phyloP scores from a whole-genome alignment of 768 basidiomycete species.

The Tulasnella sp. region DNA sequence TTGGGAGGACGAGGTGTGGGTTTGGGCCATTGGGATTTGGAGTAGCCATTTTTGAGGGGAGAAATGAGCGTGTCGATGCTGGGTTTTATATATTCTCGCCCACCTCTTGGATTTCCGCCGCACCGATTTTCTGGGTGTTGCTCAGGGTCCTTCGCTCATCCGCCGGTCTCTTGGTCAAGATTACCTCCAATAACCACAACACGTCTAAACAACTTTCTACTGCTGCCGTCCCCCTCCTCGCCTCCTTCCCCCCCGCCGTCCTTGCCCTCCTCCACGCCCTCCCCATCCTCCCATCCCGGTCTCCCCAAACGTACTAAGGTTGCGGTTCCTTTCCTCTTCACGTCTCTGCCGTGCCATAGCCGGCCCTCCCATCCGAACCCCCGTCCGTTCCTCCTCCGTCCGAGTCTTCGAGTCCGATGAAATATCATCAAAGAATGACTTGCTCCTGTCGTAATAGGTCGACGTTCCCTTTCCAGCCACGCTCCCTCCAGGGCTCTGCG shows the following conservation, averaged over 20 bases:
- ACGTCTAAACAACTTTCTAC: not conserved
- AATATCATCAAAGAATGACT: conserved; percentile 70
- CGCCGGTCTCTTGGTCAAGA: not conserved
- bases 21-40: not conserved
- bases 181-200: not conserved
- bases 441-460: conserved; percentile 29
- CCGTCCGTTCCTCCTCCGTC: conserved; percentile 11
- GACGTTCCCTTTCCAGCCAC: not conserved
- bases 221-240: not conserved
- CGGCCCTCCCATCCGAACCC: conserved; percentile 30
- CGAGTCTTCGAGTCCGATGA: conserved; percentile 30
- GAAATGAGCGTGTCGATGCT: not conserved
- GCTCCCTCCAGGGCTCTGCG: conserved; percentile 20
- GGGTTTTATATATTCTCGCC: not conserved
- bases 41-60: not conserved
- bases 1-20: not conserved
- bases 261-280: not conserved
- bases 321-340: conserved; percentile 74
- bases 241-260: not conserved
- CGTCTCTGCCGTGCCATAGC: conserved; percentile 49
- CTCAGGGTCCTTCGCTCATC: not conserved
- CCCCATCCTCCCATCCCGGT: conserved; percentile 53
- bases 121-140: not conserved
- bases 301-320: conserved; percentile 80
- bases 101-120: not conserved